Evolutionary conservation across 495 filamentous ascomycete species (phyloP).

Genomic region (Lepraria neglecta): DNA sequence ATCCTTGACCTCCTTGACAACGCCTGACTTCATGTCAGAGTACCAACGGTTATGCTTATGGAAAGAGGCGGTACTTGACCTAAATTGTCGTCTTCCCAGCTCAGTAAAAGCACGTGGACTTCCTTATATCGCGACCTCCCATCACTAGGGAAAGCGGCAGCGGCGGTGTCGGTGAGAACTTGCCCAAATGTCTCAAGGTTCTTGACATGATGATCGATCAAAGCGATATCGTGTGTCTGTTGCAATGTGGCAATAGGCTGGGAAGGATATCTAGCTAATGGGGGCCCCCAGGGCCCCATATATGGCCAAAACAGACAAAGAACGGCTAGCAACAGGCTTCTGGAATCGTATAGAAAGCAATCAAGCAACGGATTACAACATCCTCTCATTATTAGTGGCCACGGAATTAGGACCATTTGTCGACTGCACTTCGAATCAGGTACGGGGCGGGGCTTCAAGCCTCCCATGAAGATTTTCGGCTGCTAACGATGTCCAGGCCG

Average conservation of each 20-base stretch:
- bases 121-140: not conserved
- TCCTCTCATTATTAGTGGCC: constrained; percentile 38
- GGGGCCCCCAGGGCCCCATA: too few relatives aligned
- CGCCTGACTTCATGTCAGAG: too few relatives aligned
- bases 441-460: constrained; percentile 23
- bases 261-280: too few relatives aligned
- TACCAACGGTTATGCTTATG: too few relatives aligned
- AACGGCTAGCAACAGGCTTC: too few relatives aligned
- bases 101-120: not conserved
- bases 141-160: not conserved
- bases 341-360: too few relatives aligned
- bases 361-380: too few relatives aligned
- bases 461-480: not conserved
- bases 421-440: constrained; percentile 64
- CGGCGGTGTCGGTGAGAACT: not conserved
- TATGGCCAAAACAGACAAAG: too few relatives aligned
- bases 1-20: not conserved
- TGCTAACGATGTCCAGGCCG: constrained; percentile 41
- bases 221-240: not conserved
- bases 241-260: too few relatives aligned
- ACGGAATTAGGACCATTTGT: constrained; percentile 52
- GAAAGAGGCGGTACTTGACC: too few relatives aligned
- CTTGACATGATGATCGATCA: not conserved
- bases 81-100: not conserved
- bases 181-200: not conserved